phyloP scores from a whole-genome alignment of 176 grass and related monocot genomes.

The Oryza rufipogon region DNA sequence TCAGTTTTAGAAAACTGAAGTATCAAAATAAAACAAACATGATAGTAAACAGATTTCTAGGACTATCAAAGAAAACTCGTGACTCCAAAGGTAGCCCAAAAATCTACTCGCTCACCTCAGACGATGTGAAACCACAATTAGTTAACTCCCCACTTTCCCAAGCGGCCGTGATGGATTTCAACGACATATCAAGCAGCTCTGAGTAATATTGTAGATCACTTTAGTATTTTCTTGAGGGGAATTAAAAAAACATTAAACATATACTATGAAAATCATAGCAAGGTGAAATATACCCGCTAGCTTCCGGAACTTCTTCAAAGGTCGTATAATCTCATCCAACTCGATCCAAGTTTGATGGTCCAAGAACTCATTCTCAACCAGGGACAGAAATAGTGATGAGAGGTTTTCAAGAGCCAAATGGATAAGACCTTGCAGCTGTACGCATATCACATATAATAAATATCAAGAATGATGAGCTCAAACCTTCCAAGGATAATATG shows the following conservation, averaged over 20 bases:
- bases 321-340: slow-evolving; percentile 65
- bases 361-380: slow-evolving; percentile 55
- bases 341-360: slow-evolving; percentile 57
- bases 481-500: slow-evolving; percentile 34
- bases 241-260: slow-evolving; percentile 22
- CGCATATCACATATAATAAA: slow-evolving; percentile 45
- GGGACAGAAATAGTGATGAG: slow-evolving; percentile 71
- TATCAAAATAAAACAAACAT: neutral
- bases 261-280: neutral
- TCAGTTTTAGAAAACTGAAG: neutral
- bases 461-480: slow-evolving; percentile 23
- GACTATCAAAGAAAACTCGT: neutral
- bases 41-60: slow-evolving; percentile 14
- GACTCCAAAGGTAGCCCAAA: slow-evolving; percentile 9
- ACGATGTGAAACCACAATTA: slow-evolving; percentile 77
- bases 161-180: slow-evolving; percentile 81
- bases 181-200: slow-evolving; percentile 97
- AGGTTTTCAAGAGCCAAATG: slow-evolving; percentile 92
- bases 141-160: slow-evolving; percentile 88
- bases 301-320: slow-evolving; percentile 81
- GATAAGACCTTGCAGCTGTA: slow-evolving; percentile 89
- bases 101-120: slow-evolving; percentile 58
- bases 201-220: slow-evolving; percentile 33
- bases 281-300: slow-evolving; percentile 62
- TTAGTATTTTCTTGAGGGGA: slow-evolving; percentile 20